These are phyloP conservation scores for Xylaria cubensis DNA, from an alignment of 495 filamentous ascomycete genomes.

Conservation along the genomic window DNA sequence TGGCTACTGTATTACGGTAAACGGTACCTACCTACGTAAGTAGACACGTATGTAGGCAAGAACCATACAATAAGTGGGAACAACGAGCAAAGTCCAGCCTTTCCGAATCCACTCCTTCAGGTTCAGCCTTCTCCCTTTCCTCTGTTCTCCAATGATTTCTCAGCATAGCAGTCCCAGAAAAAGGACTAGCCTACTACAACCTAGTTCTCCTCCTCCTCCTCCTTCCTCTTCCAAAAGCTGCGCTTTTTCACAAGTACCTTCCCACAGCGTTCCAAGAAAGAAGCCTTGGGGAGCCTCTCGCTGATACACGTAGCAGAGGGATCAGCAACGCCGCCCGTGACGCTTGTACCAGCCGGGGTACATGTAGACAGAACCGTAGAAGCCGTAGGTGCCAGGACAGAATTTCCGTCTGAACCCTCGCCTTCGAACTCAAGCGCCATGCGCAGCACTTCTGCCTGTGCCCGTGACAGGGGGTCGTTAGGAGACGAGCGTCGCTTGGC, in stretches of 20 bases:
- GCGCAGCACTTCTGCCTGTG: neutral
- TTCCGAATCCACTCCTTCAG: neutral
- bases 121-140: neutral
- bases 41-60: neutral
- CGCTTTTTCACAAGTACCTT: slow-evolving; percentile 19
- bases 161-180: neutral
- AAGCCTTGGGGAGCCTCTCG: neutral
- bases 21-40: no score
- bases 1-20: no score
- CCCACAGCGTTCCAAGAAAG: slow-evolving; percentile 21
- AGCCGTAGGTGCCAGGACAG: neutral
- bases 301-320: neutral
- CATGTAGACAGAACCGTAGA: neutral
- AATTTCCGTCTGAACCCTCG: neutral
- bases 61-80: neutral
- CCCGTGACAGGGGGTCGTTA: neutral
- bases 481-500: neutral
- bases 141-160: neutral
- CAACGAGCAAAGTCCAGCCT: neutral
- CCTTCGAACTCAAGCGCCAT: neutral
- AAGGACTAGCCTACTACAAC: neutral
- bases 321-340: neutral
- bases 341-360: neutral
- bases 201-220: neutral
- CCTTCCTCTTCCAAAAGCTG: slow-evolving; percentile 21